Evolutionary conservation across 805 yeast genomes (phyloP).

Genomic region (Cyberlindnera euphorbiae): DNA sequence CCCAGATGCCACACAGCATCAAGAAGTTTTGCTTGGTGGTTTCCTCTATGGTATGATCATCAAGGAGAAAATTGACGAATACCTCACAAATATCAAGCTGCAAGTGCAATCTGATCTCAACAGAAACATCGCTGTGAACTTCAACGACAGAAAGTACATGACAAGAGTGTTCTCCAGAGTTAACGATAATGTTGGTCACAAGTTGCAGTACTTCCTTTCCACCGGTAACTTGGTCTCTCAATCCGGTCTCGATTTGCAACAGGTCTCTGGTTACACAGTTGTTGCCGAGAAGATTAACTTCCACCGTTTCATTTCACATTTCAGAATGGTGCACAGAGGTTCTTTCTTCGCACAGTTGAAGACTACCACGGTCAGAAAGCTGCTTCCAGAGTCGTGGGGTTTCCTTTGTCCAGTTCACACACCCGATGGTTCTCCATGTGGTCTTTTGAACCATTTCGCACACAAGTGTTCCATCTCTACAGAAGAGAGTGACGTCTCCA

Average conservation of each 20-base stretch:
- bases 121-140: conserved; percentile 77
- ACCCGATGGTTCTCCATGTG: conserved; percentile 99
- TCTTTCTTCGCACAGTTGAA: conserved; percentile 97
- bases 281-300: conserved; percentile 98
- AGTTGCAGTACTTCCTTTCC: conserved; percentile 88
- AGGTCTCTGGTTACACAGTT: conserved; percentile 96
- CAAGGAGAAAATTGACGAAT: conserved; percentile 95
- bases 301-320: conserved; percentile 96
- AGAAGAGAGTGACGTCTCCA: conserved; percentile 63
- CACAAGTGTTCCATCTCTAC: conserved; percentile 92
- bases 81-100: conserved; percentile 62
- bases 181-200: conserved; percentile 92
- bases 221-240: conserved; percentile 97
- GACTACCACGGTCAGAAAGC: conserved; percentile 94
- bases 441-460: conserved; percentile 91
- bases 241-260: conserved; percentile 96
- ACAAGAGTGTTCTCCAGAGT: conserved; percentile 69
- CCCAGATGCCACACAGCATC: conserved; percentile 99
- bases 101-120: conserved; percentile 78
- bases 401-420: conserved; percentile 98
- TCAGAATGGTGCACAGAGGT: conserved; percentile 99
- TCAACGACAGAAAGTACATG: conserved; percentile 80
- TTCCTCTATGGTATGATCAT: conserved; percentile 94
- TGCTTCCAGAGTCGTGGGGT: conserved; percentile 98
- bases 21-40: conserved; percentile 93